Percentiles rank a stretch among this genome's conserved stretches.
Evolutionary conservation across 1,139 yeast species (phyloP).

Genomic region (Casaregolazyma suthepensis): DNA sequence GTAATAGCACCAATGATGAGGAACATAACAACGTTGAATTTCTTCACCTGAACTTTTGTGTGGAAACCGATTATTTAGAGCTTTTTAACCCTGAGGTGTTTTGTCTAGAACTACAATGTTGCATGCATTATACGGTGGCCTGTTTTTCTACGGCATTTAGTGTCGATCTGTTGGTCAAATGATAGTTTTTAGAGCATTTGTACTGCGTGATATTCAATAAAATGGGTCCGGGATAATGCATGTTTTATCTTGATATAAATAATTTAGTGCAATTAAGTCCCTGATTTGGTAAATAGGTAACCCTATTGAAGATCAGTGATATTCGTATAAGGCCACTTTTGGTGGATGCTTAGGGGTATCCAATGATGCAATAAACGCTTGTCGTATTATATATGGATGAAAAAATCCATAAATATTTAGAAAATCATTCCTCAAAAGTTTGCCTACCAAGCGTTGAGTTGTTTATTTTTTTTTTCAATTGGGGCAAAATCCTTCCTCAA

Average conservation of each 20-base stretch:
- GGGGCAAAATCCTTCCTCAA: not conserved
- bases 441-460: not conserved
- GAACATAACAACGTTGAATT: slow-evolving; percentile 27
- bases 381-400: not conserved
- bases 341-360: not conserved
- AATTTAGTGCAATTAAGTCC: not conserved
- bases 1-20: slow-evolving; percentile 13
- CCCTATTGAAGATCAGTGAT: not conserved
- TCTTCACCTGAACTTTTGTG: slow-evolving; percentile 15
- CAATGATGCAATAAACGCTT: not conserved
- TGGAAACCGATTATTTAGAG: slow-evolving; percentile 13
- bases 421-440: not conserved
- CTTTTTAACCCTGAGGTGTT: slow-evolving; percentile 35
- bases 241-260: not conserved
- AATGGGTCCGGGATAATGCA: not conserved
- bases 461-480: not conserved
- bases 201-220: not conserved
- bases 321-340: not conserved
- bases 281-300: not conserved
- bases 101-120: not conserved
- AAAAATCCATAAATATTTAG: too few relatives aligned
- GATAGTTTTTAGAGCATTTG: not conserved
- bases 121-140: not conserved
- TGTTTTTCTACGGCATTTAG: not conserved
- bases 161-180: not conserved